These are phyloP conservation scores for Pythium brachiatum DNA, from an alignment of 352 stramenopile species.

Conservation along the genomic window DNA sequence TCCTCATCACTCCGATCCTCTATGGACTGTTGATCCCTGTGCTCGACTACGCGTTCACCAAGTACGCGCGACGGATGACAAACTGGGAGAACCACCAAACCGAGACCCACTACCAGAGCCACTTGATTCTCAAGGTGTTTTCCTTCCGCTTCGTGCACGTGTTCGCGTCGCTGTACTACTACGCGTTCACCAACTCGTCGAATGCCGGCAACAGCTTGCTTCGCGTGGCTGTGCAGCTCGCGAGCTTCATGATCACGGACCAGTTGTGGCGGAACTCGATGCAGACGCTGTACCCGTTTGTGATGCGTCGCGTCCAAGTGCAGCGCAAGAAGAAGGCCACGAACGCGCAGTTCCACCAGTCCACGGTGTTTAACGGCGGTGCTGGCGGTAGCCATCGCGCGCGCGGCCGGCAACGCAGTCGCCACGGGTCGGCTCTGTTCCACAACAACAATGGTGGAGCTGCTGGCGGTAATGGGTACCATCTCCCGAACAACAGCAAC, in stretches of 20 bases:
- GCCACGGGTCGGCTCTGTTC: neutral
- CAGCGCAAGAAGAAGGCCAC: slow-evolving; percentile 56
- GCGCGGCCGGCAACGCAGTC: too few species aligned
- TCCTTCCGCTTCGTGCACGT: slow-evolving; percentile 97
- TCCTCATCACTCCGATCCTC: slow-evolving; percentile 78
- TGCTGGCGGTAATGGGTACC: neutral
- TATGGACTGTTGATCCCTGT: slow-evolving; percentile 85
- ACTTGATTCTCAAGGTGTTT: slow-evolving; percentile 98
- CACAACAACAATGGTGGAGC: neutral
- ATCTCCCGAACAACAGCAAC: slow-evolving; percentile 39
- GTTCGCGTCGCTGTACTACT: slow-evolving; percentile 96
- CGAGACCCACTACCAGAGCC: slow-evolving; percentile 79
- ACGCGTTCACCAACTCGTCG: slow-evolving; percentile 72
- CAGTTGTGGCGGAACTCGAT: slow-evolving; percentile 94
- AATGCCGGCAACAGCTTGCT: slow-evolving; percentile 62
- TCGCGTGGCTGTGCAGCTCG: slow-evolving; percentile 89
- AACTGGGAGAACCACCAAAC: slow-evolving; percentile 94
- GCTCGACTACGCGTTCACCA: slow-evolving; percentile 83
- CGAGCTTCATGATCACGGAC: slow-evolving; percentile 92
- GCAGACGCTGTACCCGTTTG: slow-evolving; percentile 85
- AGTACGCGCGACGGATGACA: slow-evolving; percentile 87
- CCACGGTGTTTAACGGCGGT: slow-evolving; percentile 51
- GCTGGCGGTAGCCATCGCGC: too few species aligned
- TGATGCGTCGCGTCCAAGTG: slow-evolving; percentile 41
- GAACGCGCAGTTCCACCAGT: slow-evolving; percentile 61